Evolutionary conservation across 2,329 filamentous ascomycete species (phyloP), one percentile per base, ranked within the genome.

Genomic region (Neophaeococcomyces mojaviensis): DNA sequence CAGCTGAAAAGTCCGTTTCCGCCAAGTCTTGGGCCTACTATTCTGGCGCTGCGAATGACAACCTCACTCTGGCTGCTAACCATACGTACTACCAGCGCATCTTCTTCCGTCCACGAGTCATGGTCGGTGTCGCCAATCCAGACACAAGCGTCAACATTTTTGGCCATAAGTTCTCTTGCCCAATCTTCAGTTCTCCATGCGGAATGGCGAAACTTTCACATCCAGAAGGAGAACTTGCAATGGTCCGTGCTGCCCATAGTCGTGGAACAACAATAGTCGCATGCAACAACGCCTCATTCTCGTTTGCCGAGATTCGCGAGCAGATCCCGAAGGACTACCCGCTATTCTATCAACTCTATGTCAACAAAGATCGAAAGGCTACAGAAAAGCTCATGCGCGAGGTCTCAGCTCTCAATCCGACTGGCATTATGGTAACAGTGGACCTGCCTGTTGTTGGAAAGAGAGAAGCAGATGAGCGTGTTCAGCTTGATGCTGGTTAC

Each of bases 261-360:
- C 37, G 47, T 26, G 55, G 53, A 2, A 50, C 49, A 12, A 49
- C 50, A 9, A 49, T 55, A n/a, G 46, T 51, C 36, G 49, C 46
- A 19, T 53, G 44, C 16, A 82, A 78, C 7, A 77, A 74, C 40
- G 77, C 79, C 2, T 78, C 76, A 0, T 82, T 72, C 53, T 70
- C 78, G 0, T 65, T 81, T 31, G 59, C 68, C 2, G 77, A 81
- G 45, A 74, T 83, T 24, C 32, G 32, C 10, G 63, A 22, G 61
- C 59, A 16, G 61, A 46, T 8, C 18, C 50, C 3, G 48, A 48
- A 31, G 19, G 26, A 35, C 20, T 47, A 55, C 44, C 54, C 52
- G 9, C 48, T 51, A 36, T 54, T 56, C 44, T 79, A 80, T 56
- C 78, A 82, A 58, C 66, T 83, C 4, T 83, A 82, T 54, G 75